These are phyloP conservation scores for Closterium sp. DNA, from an alignment of 139 green algal species.

Conservation along the genomic window DNA sequence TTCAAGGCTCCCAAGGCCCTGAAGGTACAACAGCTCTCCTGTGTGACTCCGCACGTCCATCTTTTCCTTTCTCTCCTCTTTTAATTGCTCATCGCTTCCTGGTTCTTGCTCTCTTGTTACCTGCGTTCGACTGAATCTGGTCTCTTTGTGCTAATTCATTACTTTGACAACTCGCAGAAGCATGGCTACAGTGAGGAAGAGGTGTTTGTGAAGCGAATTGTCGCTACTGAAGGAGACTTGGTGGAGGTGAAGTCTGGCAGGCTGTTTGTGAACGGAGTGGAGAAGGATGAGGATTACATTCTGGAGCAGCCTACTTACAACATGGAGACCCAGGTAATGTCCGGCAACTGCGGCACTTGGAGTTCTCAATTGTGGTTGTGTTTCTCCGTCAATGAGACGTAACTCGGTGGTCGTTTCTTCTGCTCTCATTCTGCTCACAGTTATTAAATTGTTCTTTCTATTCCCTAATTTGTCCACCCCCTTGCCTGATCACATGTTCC, in stretches of 20 bases:
- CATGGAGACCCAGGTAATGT: slow-evolving; percentile 19
- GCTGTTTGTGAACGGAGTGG: slow-evolving; percentile 80
- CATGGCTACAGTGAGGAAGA: slow-evolving; percentile 44
- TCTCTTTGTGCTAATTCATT: not conserved
- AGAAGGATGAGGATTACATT: slow-evolving; percentile 79
- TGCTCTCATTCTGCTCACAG: too few species aligned
- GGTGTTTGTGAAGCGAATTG: slow-evolving; percentile 97
- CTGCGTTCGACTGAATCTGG: not conserved
- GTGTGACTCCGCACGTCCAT: not conserved
- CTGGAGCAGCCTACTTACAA: slow-evolving; percentile 63
- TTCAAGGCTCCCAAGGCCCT: slow-evolving; percentile 66
- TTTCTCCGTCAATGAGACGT: not conserved
- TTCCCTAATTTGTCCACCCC: too few species aligned
- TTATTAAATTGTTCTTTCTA: too few species aligned
- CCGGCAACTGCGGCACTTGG: not conserved
- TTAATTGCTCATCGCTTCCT: not conserved
- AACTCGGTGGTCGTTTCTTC: not conserved
- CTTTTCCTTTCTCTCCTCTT: not conserved
- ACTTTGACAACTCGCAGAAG: slow-evolving; percentile 4
- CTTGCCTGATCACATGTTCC: too few species aligned
- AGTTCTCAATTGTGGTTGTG: not conserved
- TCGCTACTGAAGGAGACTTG: slow-evolving; percentile 80
- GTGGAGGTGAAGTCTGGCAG: slow-evolving; percentile 80
- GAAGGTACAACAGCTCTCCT: not conserved
- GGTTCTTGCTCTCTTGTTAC: not conserved